Base-by-base conservation (phyloP, 2,329 filamentous ascomycete species). In the Leptographium radiaticola region DNA sequence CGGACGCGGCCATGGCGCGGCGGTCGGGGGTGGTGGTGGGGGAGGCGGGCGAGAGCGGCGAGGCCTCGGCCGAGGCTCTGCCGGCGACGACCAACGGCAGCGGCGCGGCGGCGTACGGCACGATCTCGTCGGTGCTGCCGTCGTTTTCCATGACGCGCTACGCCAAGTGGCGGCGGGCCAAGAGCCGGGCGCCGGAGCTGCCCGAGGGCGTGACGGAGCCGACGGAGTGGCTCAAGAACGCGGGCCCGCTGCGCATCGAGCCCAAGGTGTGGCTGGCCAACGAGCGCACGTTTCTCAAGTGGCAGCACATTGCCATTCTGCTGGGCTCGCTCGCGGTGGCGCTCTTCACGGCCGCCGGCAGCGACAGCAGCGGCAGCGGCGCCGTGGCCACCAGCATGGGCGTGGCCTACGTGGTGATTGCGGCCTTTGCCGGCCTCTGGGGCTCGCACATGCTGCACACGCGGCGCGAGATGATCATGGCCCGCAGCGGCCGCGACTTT, bases 211-310 rank as follows among this genome's bases (percentile, higher is more conserved):
- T 98, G n/a, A 80, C 80, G 25, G 83, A 94, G 64, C 93, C 93
- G 2, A 81, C 79, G 10, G 77, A 82, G 59, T 94, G 91, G 83
- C 87, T 98, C 75, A 98, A 98, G 73, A 94, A 98, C 69, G 80
- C 86, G 38, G 91, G 93, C 4, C 87, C 89, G 39, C 79, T 97
- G 59, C 86, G 89, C 65, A 89, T 98, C 55, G 93, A 98, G 71
- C 89, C 89, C 57, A 98, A 98, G 70, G 91, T 98, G 34, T 98
- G 93, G 91, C 83, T 98, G 55, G 93, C 93, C 53, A 98, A 98
- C 69, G 91, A 98, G 71, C 85, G 93, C 57, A 98, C 93, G 0
- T 98, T 96, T 66, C 84, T 98, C 68, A 97, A 96, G 69, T 98
- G 93, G 93, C 88, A 97, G 73, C 90, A 97, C 67, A 89, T 98